Conservation (phyloP, 1,284 basidiomycete genomes). For the Salmacisia buchloeana region DNA sequence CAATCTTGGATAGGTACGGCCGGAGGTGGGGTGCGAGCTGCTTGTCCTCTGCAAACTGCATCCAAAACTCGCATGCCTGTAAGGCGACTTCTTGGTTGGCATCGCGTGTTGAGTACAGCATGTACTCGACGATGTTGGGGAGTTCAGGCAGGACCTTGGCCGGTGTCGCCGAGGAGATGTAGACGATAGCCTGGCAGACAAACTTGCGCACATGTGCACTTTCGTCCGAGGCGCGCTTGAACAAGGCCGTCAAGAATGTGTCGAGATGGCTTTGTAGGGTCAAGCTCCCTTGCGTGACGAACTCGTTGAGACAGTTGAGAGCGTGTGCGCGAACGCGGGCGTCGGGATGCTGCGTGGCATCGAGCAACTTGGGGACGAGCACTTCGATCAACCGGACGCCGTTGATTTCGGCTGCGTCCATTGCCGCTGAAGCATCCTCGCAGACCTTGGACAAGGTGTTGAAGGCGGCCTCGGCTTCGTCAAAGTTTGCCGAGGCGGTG, state of each 20-base stretch:
- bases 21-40: constrained; percentile 76
- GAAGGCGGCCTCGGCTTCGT: constrained; percentile 66
- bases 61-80: constrained; percentile 99
- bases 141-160: constrained; percentile 97
- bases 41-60: constrained; percentile 94
- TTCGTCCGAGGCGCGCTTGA: constrained; percentile 88
- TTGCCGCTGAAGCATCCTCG: constrained; percentile 90
- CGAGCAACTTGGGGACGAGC: constrained; percentile 76
- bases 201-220: constrained; percentile 86
- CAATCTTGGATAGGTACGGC: constrained; percentile 78
- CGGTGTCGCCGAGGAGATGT: constrained; percentile 83
- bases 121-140: constrained; percentile 91
- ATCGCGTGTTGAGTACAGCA: constrained; percentile 97
- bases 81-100: constrained; percentile 60
- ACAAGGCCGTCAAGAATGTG: constrained; percentile 82
- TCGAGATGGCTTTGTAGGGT: constrained; percentile 82
- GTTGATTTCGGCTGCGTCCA: constrained; percentile 82
- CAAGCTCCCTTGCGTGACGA: constrained; percentile 67
- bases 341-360: constrained; percentile 66
- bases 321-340: constrained; percentile 85
- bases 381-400: constrained; percentile 45
- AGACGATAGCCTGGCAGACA: constrained; percentile 91
- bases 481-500: constrained; percentile 32
- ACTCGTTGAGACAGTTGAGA: constrained; percentile 87
- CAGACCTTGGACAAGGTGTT: constrained; percentile 90